Evolutionary conservation across 2,329 filamentous ascomycete genomes (phyloP).

Genomic region (Aureobasidium leucospermi): DNA sequence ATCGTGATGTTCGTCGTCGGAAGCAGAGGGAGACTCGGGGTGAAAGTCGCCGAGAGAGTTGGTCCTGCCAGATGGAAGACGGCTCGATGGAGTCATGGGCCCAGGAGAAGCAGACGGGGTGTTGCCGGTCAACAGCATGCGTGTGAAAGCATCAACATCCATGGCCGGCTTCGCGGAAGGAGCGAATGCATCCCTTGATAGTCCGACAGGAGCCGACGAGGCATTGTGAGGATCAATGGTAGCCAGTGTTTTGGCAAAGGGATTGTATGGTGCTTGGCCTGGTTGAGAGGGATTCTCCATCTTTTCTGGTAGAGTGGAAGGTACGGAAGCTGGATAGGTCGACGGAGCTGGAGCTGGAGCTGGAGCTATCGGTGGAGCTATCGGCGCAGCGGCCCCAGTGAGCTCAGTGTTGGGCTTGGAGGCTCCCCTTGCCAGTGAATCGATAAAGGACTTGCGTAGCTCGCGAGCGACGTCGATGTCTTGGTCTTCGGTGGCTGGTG

Average conservation of each 20-base stretch:
- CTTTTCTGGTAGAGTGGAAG: neutral
- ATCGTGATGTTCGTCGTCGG: slow-evolving; percentile 39
- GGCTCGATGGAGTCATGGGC: neutral
- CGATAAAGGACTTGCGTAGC: slow-evolving; percentile 8
- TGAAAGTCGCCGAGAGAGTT: slow-evolving; percentile 35
- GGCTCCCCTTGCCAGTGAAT: slow-evolving; percentile 4
- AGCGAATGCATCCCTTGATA: neutral
- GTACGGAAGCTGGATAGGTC: neutral
- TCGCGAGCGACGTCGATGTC: slow-evolving; percentile 1
- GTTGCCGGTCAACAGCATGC: slow-evolving; percentile 65
- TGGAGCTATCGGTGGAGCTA: neutral
- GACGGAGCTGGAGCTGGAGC: neutral
- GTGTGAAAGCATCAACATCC: slow-evolving; percentile 70
- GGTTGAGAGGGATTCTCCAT: neutral
- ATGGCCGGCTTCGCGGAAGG: slow-evolving; percentile 37
- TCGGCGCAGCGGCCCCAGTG: neutral
- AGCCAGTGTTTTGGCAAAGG: slow-evolving; percentile 28
- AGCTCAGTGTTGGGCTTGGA: neutral
- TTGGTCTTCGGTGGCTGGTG: neutral
- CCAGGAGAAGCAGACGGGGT: slow-evolving; percentile 26
- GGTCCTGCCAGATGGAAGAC: slow-evolving; percentile 29
- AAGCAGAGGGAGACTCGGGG: slow-evolving; percentile 48
- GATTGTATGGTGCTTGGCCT: slow-evolving; percentile 27
- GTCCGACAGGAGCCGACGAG: neutral
- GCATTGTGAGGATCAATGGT: slow-evolving; percentile 21